Evolutionary conservation across 768 basidiomycete genomes (phyloP), one percentile per base, ranked within the genome.

Genomic region (Naganishia randhawae): DNA sequence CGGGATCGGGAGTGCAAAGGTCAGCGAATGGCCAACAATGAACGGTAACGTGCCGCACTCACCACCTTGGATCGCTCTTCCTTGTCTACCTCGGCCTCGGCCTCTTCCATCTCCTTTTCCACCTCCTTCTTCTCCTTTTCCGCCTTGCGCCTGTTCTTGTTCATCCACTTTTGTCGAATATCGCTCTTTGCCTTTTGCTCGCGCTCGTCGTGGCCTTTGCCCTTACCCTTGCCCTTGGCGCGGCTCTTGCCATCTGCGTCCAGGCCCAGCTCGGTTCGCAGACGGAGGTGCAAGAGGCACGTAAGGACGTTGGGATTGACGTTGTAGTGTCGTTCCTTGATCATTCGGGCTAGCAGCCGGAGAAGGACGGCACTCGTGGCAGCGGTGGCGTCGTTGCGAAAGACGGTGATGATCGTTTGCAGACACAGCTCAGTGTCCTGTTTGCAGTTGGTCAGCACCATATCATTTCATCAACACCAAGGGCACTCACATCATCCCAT

Each of bases 261-360:
- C 25, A 85, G 84, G 39, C 79, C 79, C 14, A 98, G 84, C 77
- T 97, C 94, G 69, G 85, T 89, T 79, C 90, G 89, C 42, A 99
- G 84, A 17, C 94, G 89, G 50, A 99, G 84, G 74, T 90, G 85
- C 63, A 91, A 83, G 3, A 99, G 85, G 77, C 89, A 91, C 16
- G 88, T 85, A 52, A 98, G 84, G 52, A 93, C 89, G 69, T 90
- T 87, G 10, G 95, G 91, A 75, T 94, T 89, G 48, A 98, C 87
- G 71, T 88, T 87, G 82, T 90, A 99, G 71, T 86, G 86, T 35
- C 88, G 87, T 76, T 96, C 95, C 79, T 95, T 97, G 78, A 96
- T 86, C 90, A 97, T 97, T 69, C 93, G 87, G 73, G 96, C 93
- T 71, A 99, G 80, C 42, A 97, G 83, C 51, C 93, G 89, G 48